Base-by-base conservation (phyloP, 1,284 basidiomycete species). In the Laetiporus sulphureus region DNA sequence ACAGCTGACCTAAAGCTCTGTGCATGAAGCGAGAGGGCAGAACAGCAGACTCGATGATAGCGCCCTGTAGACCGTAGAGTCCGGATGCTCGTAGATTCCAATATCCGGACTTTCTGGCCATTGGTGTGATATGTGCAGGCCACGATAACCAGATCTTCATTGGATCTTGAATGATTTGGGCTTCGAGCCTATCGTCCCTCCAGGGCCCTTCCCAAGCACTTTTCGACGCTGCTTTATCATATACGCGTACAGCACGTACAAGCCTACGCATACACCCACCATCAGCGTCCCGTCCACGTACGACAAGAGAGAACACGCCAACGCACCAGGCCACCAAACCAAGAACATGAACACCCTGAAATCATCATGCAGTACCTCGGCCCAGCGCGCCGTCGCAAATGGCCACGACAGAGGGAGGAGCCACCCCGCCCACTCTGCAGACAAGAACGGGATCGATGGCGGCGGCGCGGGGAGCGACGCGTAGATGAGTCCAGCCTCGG, bases 301-400 rank as follows among this genome's bases (percentile, higher is more conserved):
- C 43, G 20, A n/a, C 12, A 38, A 23, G 7, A 36, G 11, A 33
- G 3, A 23, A 2, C 38, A 22, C 4, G 42, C 40, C 12, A 4
- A 70, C 77, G 56, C 63, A 93, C 92, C 80, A 42, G 91, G 91
- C 82, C 90, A 92, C 92, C 93, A 97, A 37, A 83, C 69, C n/a
- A 76, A 49, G 63, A 94, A 92, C 49, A 94, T 65, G 3, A 63
- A 59, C 0, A 72, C 75, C 18, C 83, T 75, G 38, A 73, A 54
- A 45, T 73, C 75, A 45, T 83, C 79, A 4, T 73, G 64, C 19
- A 72, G 52, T n/a, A 61, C 61, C 33, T 46, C 36, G 16, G 23
- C 5, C 41, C 45, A 42, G 1, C 39, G 12, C 37, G 41, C 36
- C 6, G 36, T 40, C 6, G 36, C 16, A 18, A 46, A 32, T 32